Conservation (phyloP, 176 grass and related monocot genomes). For the Oryza australiensis region DNA sequence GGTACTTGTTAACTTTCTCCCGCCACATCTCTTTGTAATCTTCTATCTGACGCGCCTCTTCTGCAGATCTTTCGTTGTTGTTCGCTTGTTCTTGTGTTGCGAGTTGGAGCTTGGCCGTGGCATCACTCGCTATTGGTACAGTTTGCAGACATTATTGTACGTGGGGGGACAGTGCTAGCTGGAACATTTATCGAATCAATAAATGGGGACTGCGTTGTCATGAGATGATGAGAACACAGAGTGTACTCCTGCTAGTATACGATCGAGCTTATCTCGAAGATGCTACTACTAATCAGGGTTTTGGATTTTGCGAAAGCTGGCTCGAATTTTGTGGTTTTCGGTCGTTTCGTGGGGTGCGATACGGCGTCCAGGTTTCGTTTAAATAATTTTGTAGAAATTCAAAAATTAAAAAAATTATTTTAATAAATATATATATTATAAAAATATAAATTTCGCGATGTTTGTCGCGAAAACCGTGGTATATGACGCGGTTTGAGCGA, state of each 20-base stretch:
- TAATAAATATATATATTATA: too few species aligned
- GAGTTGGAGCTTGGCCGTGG: background rate
- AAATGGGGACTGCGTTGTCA: background rate
- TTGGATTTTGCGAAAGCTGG: too few species aligned
- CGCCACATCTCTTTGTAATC: background rate
- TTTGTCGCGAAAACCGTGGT: too few species aligned
- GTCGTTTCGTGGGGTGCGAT: too few species aligned
- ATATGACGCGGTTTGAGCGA: too few species aligned
- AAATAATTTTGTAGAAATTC: too few species aligned
- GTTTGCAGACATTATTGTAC: background rate
- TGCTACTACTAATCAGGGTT: too few species aligned
- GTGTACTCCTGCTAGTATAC: background rate
- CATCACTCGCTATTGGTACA: background rate
- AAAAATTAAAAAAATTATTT: too few species aligned
- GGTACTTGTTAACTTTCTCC: background rate
- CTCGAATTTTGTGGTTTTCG: too few species aligned
- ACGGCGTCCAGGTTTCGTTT: too few species aligned
- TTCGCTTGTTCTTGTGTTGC: background rate
- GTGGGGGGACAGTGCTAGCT: background rate
- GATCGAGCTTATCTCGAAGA: background rate
- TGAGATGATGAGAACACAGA: background rate
- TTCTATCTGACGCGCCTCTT: background rate
- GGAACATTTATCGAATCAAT: background rate
- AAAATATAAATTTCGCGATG: too few species aligned
- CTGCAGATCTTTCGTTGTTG: background rate